phyloP scores from a whole-genome alignment of 2,329 filamentous ascomycete genomes.

The Colletotrichum kahawae region DNA sequence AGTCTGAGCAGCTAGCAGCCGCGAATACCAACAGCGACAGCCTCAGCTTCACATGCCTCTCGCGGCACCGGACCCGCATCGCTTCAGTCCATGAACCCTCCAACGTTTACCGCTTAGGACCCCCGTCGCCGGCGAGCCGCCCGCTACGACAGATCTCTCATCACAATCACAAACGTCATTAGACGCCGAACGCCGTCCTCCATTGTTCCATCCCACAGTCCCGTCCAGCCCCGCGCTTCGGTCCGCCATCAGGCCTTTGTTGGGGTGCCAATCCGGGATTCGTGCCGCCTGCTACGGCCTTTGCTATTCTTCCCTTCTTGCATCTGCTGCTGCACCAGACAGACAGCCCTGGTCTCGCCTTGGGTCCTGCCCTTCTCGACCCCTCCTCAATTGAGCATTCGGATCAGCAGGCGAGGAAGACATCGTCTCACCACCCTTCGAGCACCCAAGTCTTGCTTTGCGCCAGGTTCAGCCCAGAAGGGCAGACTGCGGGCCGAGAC shows the following conservation, averaged over 20 bases:
- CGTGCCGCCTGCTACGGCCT: neutral
- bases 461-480: neutral
- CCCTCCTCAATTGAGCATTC: neutral
- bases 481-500: neutral
- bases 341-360: neutral
- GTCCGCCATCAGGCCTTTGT: neutral
- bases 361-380: neutral
- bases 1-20: neutral
- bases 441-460: neutral
- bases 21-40: neutral
- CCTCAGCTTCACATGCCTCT: neutral
- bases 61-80: neutral
- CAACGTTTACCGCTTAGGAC: neutral
- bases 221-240: neutral
- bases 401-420: neutral
- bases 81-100: neutral
- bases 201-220: neutral
- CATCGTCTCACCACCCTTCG: neutral
- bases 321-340: neutral
- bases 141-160: neutral
- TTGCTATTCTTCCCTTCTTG: neutral
- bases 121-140: conserved; percentile 9
- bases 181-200: conserved; percentile 6
- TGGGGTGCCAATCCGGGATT: neutral
- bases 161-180: conserved; percentile 9